Evolutionary conservation across 495 filamentous ascomycete genomes (phyloP), one percentile per base, ranked within the genome.

Genomic region (Delitschia confertaspora): DNA sequence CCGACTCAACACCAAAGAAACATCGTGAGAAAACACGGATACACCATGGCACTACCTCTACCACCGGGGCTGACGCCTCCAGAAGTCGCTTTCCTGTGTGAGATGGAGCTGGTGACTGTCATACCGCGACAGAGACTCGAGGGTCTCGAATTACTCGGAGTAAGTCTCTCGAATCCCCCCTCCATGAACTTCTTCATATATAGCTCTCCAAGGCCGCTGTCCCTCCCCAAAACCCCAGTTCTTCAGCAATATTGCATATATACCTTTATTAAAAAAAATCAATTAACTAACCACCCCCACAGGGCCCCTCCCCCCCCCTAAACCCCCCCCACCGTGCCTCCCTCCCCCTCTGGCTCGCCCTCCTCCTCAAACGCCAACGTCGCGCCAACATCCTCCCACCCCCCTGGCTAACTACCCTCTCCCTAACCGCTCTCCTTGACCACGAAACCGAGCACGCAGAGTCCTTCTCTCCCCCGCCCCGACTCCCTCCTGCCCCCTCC

Each of bases 341-440:
- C 21, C 62, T 96, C 31, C 91, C 91, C 10, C 78, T 96, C 58
- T 96, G 93, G 93, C 82, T 96, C 34, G 91, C 93, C n/a, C 76
- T 96, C 36, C 80, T 95, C 41, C 80, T 98, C 38, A 95, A 98
- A 65, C 85, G 87, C 48, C 93, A 98, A 68, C 78, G 82, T 24
- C 80, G 89, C 57, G 89, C 88, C 60, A 93, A 95, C 66, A 95
- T 96, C 61, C 66, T 88, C 29, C 83, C 91, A 0, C 91, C 91
- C 0, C 63, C 83, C 37, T 98, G 91, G 91, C 76, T 98, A 8
- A 74, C 80, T 51, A 75, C 83, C 0, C 59, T 75, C 21, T 78
- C 85, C 20, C 75, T 98, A 24, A 64, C 71, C 24, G 62, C 75
- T 0, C 85, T 95, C 49, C 79, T 95, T 42, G 73, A 84, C 29